A percentile compares a stretch with the other conserved stretches of the same genome.
These are phyloP conservation scores for Chrysanthemum lavandulifolium DNA, from an alignment of 129 eudicot species.

Conservation along the genomic window DNA sequence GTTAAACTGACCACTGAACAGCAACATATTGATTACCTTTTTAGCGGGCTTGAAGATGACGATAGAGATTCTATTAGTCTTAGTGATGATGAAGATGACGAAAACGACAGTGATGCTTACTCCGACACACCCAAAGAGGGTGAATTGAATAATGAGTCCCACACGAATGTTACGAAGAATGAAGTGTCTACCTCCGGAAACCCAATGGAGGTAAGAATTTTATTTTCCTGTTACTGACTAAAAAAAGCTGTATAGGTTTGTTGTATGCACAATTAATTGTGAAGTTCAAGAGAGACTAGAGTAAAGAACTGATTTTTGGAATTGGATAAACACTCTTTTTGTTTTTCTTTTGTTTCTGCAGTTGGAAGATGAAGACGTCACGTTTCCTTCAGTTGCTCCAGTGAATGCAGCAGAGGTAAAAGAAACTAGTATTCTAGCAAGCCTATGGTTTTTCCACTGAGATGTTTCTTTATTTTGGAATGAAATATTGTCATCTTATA, in stretches of 20 bases:
- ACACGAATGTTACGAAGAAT: conserved; percentile 27
- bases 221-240: conserved; percentile 14
- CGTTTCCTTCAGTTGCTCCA: conserved; percentile 40
- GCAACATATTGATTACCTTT: conserved; percentile 83
- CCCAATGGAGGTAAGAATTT: conserved; percentile 61
- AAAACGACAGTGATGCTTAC: conserved; percentile 39
- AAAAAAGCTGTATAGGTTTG: conserved; percentile 8
- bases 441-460: conserved; percentile 1
- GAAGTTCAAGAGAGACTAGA: no score
- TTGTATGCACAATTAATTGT: not conserved
- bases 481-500: not conserved
- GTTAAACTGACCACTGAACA: conserved; percentile 55
- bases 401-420: conserved; percentile 45
- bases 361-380: conserved; percentile 48
- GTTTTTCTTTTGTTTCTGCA: conserved; percentile 29
- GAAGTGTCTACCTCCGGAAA: conserved; percentile 40
- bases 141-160: conserved; percentile 59
- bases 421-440: conserved; percentile 2
- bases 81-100: conserved; percentile 43
- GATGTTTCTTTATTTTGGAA: conserved; percentile 8
- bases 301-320: not conserved
- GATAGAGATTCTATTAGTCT: conserved; percentile 39
- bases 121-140: conserved; percentile 44
- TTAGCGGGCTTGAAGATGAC: conserved; percentile 74
- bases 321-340: not conserved